Base-by-base conservation (phyloP, 208 protist genomes). In the Borovskyia barvae region DNA sequence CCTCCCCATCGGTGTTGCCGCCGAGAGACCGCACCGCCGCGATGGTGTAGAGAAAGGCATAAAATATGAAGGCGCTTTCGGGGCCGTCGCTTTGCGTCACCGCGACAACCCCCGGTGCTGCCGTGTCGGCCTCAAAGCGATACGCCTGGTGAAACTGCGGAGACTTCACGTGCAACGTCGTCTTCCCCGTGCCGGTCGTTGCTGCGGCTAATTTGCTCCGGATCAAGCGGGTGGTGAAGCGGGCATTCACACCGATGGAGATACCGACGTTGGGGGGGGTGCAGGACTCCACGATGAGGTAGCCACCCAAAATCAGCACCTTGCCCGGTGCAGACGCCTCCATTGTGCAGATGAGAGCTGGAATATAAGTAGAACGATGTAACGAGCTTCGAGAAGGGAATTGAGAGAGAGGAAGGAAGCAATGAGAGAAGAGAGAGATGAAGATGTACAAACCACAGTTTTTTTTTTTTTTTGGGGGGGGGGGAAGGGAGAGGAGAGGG, bases 251-350 rank as follows among this genome's bases (percentile, higher is more conserved):
- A 39, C 92, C 85, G 45, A 98, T 82, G 14, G 97, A 97, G 49
- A 98, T 82, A 45, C 96, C 96, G 28, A 87, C 65, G 59, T 98
- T 97, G 22, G 77, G 66, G 8, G 63, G 63, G 45, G 49, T 52
- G 15, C 53, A 19, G 3, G 72, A 63, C 61, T 98, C 85, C 0
- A 98, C 84, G 51, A 99, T 87, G 17, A 98, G 81, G 63, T 98
- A 99, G 15, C 96, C 95, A 48, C 97, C 97, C 39, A 92, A 80
- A 43, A 99, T 90, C 12, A 99, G 85, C 1, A 98, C 94, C 65
- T 99, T 99, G 7, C 97, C 97, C 8, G 96, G 92, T 45, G 89
- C 87, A 5, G 93, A 97, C 5, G 85, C 87, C 37, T 72, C 54
- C 45, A 80, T 78, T 2, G 48, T 70, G 22, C 20, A 40, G 19